Conservation (phyloP, 1,139 yeast species). For the Geotrichum siamense region DNA sequence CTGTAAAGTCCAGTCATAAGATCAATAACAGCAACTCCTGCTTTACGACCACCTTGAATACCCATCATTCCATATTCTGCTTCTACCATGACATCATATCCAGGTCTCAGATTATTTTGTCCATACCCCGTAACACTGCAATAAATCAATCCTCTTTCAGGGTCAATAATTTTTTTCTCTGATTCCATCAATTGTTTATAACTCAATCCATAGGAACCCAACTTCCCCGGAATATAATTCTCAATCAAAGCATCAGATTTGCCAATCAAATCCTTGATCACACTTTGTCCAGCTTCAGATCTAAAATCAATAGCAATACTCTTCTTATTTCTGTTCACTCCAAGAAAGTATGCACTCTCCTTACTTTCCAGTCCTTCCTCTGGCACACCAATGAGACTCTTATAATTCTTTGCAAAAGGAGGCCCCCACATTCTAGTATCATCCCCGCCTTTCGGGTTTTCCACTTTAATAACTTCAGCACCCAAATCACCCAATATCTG, state of each 20-base stretch:
- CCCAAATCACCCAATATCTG: slow-evolving; percentile 40
- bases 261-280: slow-evolving; percentile 30
- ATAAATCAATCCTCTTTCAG: slow-evolving; percentile 31
- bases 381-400: slow-evolving; percentile 8
- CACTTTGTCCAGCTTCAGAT: slow-evolving; percentile 31
- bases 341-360: slow-evolving; percentile 38
- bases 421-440: slow-evolving; percentile 44
- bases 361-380: slow-evolving; percentile 12
- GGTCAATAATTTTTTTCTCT: slow-evolving; percentile 22
- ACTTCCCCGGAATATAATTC: slow-evolving; percentile 38
- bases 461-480: slow-evolving; percentile 39
- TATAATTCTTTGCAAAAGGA: slow-evolving; percentile 32
- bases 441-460: slow-evolving; percentile 41
- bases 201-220: slow-evolving; percentile 35
- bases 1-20: slow-evolving; percentile 38
- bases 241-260: slow-evolving; percentile 39
- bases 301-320: slow-evolving; percentile 38
- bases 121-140: slow-evolving; percentile 40
- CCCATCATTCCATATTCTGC: slow-evolving; percentile 43
- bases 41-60: slow-evolving; percentile 41
- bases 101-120: slow-evolving; percentile 35
- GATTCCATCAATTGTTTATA: slow-evolving; percentile 28
- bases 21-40: slow-evolving; percentile 42
- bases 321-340: slow-evolving; percentile 38
- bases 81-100: slow-evolving; percentile 43